These are phyloP conservation scores for Entamoeba histolytica DNA, from an alignment of 208 protist species.

Conservation along the genomic window DNA sequence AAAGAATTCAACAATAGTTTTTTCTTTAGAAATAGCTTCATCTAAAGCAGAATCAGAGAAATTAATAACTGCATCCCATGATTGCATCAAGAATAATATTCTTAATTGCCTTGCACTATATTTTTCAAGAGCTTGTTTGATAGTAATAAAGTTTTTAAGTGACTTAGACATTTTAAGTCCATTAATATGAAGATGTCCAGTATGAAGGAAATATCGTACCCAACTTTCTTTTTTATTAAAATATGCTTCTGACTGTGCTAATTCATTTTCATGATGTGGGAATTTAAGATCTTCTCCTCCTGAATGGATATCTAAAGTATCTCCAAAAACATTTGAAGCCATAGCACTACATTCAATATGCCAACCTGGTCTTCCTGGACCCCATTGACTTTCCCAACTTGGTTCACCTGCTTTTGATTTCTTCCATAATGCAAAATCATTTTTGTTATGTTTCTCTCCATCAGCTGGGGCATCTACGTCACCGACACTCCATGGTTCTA, in stretches of 20 bases:
- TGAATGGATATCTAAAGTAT: conserved; percentile 71
- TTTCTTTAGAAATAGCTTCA: neutral
- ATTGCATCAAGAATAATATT: conserved; percentile 58
- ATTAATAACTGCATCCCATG: neutral
- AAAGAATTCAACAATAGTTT: neutral
- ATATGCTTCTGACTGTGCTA: conserved; percentile 68
- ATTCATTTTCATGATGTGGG: conserved; percentile 97
- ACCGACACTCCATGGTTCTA: conserved; percentile 43
- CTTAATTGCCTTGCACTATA: conserved; percentile 54
- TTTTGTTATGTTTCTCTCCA: neutral
- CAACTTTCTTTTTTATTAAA: conserved; percentile 53
- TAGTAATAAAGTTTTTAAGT: conserved; percentile 97
- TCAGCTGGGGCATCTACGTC: conserved; percentile 3
- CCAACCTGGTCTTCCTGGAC: conserved; percentile 85
- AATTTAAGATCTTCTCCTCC: conserved; percentile 93
- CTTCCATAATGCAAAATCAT: conserved; percentile 95
- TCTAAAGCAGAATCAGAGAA: neutral
- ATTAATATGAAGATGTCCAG: conserved; percentile 39
- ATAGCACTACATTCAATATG: conserved; percentile 99
- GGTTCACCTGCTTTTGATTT: conserved; percentile 68
- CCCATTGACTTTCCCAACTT: conserved; percentile 64
- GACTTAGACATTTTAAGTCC: conserved; percentile 93
- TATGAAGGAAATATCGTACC: conserved; percentile 90
- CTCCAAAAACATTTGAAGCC: conserved; percentile 44
- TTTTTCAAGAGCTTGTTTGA: conserved; percentile 45